phyloP scores from a whole-genome alignment of 495 filamentous ascomycete genomes.

The Sporormia fimetaria region DNA sequence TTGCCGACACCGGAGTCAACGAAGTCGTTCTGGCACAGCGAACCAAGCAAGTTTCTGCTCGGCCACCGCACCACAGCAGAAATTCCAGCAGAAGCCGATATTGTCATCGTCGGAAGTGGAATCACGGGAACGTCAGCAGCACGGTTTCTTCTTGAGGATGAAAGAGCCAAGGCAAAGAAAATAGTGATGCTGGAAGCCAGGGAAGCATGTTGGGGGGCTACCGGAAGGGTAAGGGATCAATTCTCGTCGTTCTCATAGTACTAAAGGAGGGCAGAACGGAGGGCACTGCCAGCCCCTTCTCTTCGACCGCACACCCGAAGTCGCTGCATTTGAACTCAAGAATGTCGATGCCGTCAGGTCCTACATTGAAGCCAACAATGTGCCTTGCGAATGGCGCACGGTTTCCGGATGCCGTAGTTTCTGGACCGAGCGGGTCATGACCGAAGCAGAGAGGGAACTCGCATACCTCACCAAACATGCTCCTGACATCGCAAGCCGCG shows the following conservation, averaged over 20 bases:
- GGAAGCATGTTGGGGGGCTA: constrained; percentile 69
- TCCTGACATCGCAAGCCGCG: constrained; percentile 40
- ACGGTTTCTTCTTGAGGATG: constrained; percentile 44
- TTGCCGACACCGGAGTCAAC: constrained; percentile 34
- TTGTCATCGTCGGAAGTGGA: constrained; percentile 63
- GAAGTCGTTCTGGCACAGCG: constrained; percentile 61
- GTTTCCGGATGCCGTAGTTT: constrained; percentile 45
- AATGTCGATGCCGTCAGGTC: constrained; percentile 44
- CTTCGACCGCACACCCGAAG: constrained; percentile 39
- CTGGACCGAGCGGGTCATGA: constrained; percentile 39
- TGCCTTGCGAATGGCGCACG: constrained; percentile 52
- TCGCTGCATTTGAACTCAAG: constrained; percentile 53
- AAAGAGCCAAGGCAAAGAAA: constrained; percentile 30
- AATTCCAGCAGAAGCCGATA: constrained; percentile 47
- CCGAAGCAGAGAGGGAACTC: constrained; percentile 36
- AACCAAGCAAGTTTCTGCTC: constrained; percentile 44
- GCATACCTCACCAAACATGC: constrained; percentile 34
- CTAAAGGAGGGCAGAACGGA: constrained; percentile 43
- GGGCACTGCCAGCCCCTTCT: constrained; percentile 61
- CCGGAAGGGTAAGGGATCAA: constrained; percentile 47
- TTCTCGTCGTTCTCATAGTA: constrained; percentile 1
- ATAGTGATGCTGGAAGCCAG: constrained; percentile 70
- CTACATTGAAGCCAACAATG: constrained; percentile 40
- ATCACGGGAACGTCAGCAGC: constrained; percentile 61
- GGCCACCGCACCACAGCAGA: constrained; percentile 49